Evolutionary conservation across 768 basidiomycete genomes (phyloP).

Genomic region (Serpula lacrymans): DNA sequence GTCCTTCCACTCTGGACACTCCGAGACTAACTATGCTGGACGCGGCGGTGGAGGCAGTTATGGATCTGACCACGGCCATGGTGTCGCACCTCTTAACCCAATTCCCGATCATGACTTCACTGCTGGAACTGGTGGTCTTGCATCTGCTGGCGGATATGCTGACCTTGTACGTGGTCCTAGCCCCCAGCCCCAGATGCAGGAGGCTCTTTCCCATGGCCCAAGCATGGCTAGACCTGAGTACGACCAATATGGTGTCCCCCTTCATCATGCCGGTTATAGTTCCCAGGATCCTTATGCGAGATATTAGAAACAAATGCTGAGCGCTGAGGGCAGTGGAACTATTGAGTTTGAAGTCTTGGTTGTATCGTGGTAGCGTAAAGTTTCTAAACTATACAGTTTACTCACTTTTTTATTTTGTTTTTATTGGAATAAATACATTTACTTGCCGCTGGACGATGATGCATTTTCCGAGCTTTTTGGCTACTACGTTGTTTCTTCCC

Average conservation of each 20-base stretch:
- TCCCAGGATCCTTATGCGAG: conserved; percentile 21
- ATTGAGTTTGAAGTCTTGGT: too few species aligned
- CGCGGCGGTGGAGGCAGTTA: conserved; percentile 27
- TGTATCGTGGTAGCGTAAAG: too few species aligned
- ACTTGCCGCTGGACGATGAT: conserved; percentile 35
- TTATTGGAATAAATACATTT: conserved; percentile 4
- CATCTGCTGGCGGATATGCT: conserved; percentile 77
- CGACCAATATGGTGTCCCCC: conserved; percentile 53
- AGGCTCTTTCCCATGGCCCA: conserved; percentile 32
- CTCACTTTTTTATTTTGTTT: background rate
- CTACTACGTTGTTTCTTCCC: too few species aligned
- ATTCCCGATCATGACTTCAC: conserved; percentile 79
- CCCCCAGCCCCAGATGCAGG: conserved; percentile 55
- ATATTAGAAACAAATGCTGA: too few species aligned
- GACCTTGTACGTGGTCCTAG: conserved; percentile 76
- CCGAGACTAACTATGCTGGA: conserved; percentile 30
- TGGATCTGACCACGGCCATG: conserved; percentile 23
- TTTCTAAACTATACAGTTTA: too few species aligned
- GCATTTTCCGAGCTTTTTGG: too few species aligned
- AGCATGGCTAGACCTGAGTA: conserved; percentile 45
- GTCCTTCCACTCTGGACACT: conserved; percentile 55
- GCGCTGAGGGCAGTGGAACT: too few species aligned
- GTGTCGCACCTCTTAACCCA: conserved; percentile 32
- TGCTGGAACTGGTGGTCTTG: conserved; percentile 50
- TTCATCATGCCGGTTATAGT: conserved; percentile 45